Evolutionary conservation across 2,329 filamentous ascomycete genomes (phyloP).

Genomic region (Aspergillus bombycis): DNA sequence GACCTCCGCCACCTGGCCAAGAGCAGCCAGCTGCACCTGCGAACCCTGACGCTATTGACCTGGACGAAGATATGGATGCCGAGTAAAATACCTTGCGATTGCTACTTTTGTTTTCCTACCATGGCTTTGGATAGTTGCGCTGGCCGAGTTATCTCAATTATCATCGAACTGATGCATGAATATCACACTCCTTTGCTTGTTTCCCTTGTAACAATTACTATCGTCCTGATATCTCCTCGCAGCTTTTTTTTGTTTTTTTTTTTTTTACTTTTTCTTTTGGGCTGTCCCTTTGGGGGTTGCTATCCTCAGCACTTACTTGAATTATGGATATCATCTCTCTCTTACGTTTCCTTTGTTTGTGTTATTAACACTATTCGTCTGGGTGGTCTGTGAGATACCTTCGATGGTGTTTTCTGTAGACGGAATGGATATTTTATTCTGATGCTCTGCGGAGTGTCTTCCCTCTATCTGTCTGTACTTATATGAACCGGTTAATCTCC

Average conservation of each 20-base stretch:
- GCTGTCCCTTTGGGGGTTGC: background rate
- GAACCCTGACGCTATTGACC: conserved; percentile 88
- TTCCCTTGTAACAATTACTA: background rate
- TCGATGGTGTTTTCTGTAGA: conserved; percentile 16
- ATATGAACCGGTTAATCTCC: background rate
- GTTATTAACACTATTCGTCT: conserved; percentile 7
- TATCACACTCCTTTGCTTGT: conserved; percentile 13
- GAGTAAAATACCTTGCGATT: conserved; percentile 25
- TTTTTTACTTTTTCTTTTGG: conserved; percentile 2
- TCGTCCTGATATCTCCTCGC: background rate
- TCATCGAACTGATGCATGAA: conserved; percentile 6
- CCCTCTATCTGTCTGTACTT: background rate
- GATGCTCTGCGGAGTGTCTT: conserved; percentile 4
- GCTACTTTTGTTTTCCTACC: conserved; percentile 1
- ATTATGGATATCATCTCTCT: conserved; percentile 5
- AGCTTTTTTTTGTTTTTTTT: conserved; percentile 6
- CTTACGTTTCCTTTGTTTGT: conserved; percentile 7
- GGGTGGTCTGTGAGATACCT: conserved; percentile 18
- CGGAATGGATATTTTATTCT: conserved; percentile 11
- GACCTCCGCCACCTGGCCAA: conserved; percentile 41
- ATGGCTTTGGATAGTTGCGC: conserved; percentile 13
- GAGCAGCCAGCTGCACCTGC: conserved; percentile 49
- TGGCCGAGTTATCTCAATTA: background rate
- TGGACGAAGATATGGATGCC: conserved; percentile 61
- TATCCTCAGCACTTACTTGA: background rate